A percentile compares a stretch with the other conserved stretches of the same genome.
Conservation (phyloP, 2,329 filamentous ascomycete species). For the Stachybotrys chlorohalonatus region DNA sequence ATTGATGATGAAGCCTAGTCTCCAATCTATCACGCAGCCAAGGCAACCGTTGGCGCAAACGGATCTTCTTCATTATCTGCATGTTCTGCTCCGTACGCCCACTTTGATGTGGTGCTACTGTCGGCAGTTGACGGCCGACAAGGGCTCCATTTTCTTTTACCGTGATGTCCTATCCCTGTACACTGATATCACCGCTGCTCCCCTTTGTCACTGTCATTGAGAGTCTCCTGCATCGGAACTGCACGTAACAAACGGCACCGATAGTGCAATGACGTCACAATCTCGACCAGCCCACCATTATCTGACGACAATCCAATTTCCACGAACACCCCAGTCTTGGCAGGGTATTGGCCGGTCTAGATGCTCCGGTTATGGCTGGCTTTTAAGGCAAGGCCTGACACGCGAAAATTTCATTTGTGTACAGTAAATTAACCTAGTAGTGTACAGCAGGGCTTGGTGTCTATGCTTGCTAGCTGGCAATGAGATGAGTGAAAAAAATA, state of each 20-base stretch:
- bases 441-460: not conserved
- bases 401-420: too few species aligned
- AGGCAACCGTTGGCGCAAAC: not conserved
- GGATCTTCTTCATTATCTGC: too few species aligned
- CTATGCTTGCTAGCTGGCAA: not conserved
- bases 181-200: not conserved
- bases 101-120: not conserved
- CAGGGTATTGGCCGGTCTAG: not conserved
- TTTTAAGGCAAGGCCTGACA: too few species aligned
- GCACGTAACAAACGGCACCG: not conserved
- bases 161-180: not conserved
- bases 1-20: too few species aligned
- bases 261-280: not conserved
- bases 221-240: not conserved
- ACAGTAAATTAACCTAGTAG: not conserved
- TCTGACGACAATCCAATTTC: not conserved
- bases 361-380: too few species aligned
- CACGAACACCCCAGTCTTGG: not conserved
- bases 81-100: too few species aligned
- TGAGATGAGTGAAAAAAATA: too few species aligned
- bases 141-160: not conserved
- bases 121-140: not conserved
- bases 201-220: not conserved
- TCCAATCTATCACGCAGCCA: not conserved
- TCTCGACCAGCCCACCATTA: not conserved